phyloP scores from a whole-genome alignment of 805 yeast genomes.

The Ogataea henricii region DNA sequence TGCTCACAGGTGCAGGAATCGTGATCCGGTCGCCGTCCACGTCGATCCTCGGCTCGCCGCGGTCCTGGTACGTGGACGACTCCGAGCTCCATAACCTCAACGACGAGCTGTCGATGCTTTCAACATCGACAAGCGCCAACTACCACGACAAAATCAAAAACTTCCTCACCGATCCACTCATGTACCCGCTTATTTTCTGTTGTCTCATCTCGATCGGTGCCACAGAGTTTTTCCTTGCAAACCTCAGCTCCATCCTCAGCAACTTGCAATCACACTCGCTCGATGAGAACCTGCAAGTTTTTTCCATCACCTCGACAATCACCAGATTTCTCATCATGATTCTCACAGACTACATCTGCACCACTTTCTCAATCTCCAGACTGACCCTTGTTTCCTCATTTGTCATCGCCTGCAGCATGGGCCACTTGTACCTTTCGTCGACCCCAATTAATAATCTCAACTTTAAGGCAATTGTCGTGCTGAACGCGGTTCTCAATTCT shows the following conservation, averaged over 20 bases:
- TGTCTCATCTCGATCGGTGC: conserved; percentile 78
- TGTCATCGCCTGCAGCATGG: conserved; percentile 30
- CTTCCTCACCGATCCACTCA: conserved; percentile 47
- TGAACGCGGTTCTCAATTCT: conserved; percentile 53
- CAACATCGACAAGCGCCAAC: conserved; percentile 19
- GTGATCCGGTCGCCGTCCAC: conserved; percentile 30
- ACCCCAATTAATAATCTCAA: conserved; percentile 25
- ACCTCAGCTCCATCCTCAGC: conserved; percentile 57
- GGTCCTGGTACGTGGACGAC: conserved; percentile 32
- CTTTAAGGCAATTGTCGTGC: conserved; percentile 24
- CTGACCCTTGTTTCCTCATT: conserved; percentile 28
- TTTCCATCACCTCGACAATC: conserved; percentile 66
- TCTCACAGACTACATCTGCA: conserved; percentile 59
- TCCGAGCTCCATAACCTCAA: conserved; percentile 26
- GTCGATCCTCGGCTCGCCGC: conserved; percentile 32
- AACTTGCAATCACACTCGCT: conserved; percentile 23
- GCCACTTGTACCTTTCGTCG: conserved; percentile 35
- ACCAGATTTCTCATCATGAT: conserved; percentile 70
- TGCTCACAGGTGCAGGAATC: conserved; percentile 35
- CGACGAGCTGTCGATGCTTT: conserved; percentile 31
- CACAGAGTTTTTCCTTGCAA: conserved; percentile 81
- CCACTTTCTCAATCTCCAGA: conserved; percentile 29
- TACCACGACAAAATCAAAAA: conserved; percentile 16
- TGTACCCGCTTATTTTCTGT: conserved; percentile 65
- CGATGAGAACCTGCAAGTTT: conserved; percentile 28